A percentile compares a stretch with the other conserved stretches of the same genome.
Conservation (phyloP, 768 basidiomycete species). For the Lyophyllum semitale region DNA sequence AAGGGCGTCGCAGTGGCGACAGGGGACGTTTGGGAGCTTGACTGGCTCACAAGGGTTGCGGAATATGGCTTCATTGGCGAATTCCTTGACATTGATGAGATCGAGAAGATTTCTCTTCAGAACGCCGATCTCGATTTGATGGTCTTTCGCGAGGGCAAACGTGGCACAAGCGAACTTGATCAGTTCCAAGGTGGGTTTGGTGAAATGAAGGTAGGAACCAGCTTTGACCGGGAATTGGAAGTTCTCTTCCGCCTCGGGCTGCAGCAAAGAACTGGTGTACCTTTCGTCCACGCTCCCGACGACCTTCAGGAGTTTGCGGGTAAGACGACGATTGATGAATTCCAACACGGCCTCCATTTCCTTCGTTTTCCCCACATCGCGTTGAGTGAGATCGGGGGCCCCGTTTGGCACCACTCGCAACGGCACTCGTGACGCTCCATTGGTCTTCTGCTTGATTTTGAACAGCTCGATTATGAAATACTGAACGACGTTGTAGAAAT, state of each 20-base stretch:
- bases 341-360: conserved; percentile 71
- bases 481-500: conserved; percentile 74
- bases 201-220: conserved; percentile 78
- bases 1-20: conserved; percentile 80
- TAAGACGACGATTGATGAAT: conserved; percentile 80
- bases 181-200: conserved; percentile 85
- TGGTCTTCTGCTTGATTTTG: conserved; percentile 66
- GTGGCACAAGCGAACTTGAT: conserved; percentile 86
- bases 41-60: conserved; percentile 91
- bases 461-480: conserved; percentile 87
- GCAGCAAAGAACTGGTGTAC: conserved; percentile 58
- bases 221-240: conserved; percentile 87
- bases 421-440: conserved; percentile 64
- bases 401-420: conserved; percentile 67
- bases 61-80: conserved; percentile 82
- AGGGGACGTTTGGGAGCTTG: conserved; percentile 84
- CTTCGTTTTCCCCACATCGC: conserved; percentile 64
- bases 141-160: conserved; percentile 78
- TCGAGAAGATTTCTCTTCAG: conserved; percentile 90
- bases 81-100: conserved; percentile 83
- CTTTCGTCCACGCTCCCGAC: conserved; percentile 66
- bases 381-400: conserved; percentile 64
- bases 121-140: conserved; percentile 83
- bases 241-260: conserved; percentile 51
- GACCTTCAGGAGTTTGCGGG: conserved; percentile 72